Conservation (phyloP, 495 filamentous ascomycete species). For the Penicillium bovifimosum region DNA sequence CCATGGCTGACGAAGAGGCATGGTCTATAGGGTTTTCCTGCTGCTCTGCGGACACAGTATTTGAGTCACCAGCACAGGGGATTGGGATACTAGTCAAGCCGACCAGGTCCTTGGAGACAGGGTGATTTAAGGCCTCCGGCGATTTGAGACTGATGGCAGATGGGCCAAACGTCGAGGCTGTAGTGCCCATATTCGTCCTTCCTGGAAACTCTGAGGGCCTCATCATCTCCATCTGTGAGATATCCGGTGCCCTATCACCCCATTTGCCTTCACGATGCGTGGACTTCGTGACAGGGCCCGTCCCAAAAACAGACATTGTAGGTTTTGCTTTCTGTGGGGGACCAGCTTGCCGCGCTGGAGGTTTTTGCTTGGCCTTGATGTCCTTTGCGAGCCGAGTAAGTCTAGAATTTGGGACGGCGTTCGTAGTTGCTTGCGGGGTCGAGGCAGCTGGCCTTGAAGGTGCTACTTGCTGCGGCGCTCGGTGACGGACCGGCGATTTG, state of each 20-base stretch:
- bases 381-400: neutral
- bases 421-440: neutral
- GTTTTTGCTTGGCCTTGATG: neutral
- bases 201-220: slow-evolving; percentile 30
- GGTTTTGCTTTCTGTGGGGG: neutral
- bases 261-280: neutral
- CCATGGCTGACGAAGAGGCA: neutral
- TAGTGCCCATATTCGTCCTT: slow-evolving; percentile 2
- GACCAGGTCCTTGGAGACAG: neutral
- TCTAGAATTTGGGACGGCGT: neutral
- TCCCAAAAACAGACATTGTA: neutral
- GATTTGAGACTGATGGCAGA: neutral
- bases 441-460: neutral
- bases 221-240: slow-evolving; percentile 34
- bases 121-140: neutral
- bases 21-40: neutral
- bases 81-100: neutral
- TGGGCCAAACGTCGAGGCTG: neutral
- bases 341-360: neutral
- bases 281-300: neutral
- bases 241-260: slow-evolving; percentile 41
- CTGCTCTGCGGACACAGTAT: neutral
- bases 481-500: neutral
- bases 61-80: neutral
- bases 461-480: neutral